phyloP scores from a whole-genome alignment of 192 early-diverging fungal species.

The Mortierella antarctica region DNA sequence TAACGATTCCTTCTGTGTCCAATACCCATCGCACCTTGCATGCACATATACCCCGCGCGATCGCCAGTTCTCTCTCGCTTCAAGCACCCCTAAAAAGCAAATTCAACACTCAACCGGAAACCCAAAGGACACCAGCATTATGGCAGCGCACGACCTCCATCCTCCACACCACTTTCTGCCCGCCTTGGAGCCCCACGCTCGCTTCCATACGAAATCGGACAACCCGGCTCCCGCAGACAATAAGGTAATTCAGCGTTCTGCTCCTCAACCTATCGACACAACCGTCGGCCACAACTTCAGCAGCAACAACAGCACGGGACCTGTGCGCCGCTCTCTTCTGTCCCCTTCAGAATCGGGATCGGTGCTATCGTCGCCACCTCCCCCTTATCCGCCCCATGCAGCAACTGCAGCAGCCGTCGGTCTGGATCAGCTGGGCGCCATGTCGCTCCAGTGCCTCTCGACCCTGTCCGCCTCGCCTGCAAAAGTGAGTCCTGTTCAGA shows the following conservation, averaged over 20 bases:
- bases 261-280: background rate
- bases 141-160: background rate
- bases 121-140: too few species aligned
- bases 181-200: background rate
- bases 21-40: too few species aligned
- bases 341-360: background rate
- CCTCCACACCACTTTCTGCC: background rate
- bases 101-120: too few species aligned
- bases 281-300: background rate
- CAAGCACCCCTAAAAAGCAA: too few species aligned
- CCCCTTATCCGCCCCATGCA: background rate
- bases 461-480: slow-evolving; percentile 20
- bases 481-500: slow-evolving; percentile 19
- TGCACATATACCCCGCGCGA: too few species aligned
- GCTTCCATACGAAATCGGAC: background rate
- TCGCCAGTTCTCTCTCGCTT: background rate
- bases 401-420: background rate
- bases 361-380: slow-evolving; percentile 6
- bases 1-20: too few species aligned
- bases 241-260: background rate
- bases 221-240: background rate
- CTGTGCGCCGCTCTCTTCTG: too few species aligned
- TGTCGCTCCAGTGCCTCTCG: slow-evolving; percentile 19
- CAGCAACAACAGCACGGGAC: background rate
- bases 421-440: slow-evolving; percentile 3